Evolutionary conservation across 225 moss, liverwort and hornwort species (phyloP).

Genomic region (Antitrichia curtipendula): DNA sequence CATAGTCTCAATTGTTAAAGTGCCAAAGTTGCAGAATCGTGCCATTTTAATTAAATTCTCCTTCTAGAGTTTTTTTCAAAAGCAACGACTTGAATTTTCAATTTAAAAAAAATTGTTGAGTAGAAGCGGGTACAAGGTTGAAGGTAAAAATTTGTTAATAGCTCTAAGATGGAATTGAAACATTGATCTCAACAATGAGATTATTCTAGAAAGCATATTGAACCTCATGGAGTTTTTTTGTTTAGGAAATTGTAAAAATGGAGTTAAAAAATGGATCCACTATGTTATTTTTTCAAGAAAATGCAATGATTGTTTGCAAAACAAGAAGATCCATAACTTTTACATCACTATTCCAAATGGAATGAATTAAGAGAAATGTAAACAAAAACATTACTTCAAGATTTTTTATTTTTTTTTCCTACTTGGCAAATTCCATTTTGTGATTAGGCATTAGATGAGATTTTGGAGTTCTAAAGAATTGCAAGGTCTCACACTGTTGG

Average conservation of each 20-base stretch:
- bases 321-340: too few species aligned
- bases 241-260: too few species aligned
- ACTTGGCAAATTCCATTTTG: background rate
- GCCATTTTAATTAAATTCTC: too few species aligned
- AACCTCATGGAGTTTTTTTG: background rate
- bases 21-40: too few species aligned
- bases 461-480: too few species aligned
- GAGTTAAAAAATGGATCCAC: fast-evolving
- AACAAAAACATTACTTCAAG: background rate
- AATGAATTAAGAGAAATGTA: background rate
- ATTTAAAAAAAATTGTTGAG: background rate
- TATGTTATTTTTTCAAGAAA: too few species aligned
- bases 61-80: too few species aligned
- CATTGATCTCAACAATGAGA: fast-evolving
- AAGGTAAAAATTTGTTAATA: background rate
- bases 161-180: background rate
- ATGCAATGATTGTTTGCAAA: too few species aligned
- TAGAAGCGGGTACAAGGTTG: fast-evolving
- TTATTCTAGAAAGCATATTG: background rate
- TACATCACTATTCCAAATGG: background rate
- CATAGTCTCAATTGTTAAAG: too few species aligned
- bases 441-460: too few species aligned
- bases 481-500: too few species aligned
- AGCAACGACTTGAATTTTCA: background rate
- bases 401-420: too few species aligned